phyloP scores from a whole-genome alignment of 345 rosid genomes.

The Brassica rapa region DNA sequence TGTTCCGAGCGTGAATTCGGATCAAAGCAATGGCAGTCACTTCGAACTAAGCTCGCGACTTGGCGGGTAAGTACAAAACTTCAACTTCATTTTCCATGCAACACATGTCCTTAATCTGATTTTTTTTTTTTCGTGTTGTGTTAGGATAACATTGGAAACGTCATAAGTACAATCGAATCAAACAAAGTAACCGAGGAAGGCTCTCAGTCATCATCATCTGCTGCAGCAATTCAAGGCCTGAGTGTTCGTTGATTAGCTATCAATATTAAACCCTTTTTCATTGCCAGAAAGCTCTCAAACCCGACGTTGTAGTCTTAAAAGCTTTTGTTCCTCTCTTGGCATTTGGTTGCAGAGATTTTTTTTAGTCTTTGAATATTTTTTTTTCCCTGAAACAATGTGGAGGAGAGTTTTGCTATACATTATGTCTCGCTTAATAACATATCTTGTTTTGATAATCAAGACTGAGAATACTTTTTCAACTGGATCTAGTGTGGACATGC shows the following conservation, averaged over 20 bases:
- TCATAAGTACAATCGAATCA: constrained; percentile 80
- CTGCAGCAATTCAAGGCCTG: constrained; percentile 49
- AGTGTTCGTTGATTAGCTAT: constrained; percentile 46
- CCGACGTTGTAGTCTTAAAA: background rate
- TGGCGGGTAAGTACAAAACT: constrained; percentile 63
- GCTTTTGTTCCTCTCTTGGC: constrained; percentile 7
- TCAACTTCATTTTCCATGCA: background rate
- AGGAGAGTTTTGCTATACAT: constrained; percentile 24
- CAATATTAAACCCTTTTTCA: background rate
- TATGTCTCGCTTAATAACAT: too few relatives aligned
- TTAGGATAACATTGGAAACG: constrained; percentile 69
- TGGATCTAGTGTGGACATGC: too few relatives aligned
- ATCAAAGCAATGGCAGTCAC: constrained; percentile 69
- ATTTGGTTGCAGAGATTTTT: constrained; percentile 17
- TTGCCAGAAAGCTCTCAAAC: constrained; percentile 22
- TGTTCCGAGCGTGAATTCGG: constrained; percentile 80
- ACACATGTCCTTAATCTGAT: constrained; percentile 7
- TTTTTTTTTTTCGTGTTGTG: constrained; percentile 5
- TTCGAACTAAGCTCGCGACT: constrained; percentile 68
- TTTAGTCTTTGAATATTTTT: constrained; percentile 5
- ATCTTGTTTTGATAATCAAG: too few relatives aligned
- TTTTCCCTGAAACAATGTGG: constrained; percentile 29
- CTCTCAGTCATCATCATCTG: constrained; percentile 60
- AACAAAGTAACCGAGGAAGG: constrained; percentile 84
- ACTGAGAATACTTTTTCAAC: too few relatives aligned